A percentile compares a stretch with the other conserved stretches of the same genome.
Evolutionary conservation across 768 basidiomycete genomes (phyloP).

Genomic region (Russula olivacea): DNA sequence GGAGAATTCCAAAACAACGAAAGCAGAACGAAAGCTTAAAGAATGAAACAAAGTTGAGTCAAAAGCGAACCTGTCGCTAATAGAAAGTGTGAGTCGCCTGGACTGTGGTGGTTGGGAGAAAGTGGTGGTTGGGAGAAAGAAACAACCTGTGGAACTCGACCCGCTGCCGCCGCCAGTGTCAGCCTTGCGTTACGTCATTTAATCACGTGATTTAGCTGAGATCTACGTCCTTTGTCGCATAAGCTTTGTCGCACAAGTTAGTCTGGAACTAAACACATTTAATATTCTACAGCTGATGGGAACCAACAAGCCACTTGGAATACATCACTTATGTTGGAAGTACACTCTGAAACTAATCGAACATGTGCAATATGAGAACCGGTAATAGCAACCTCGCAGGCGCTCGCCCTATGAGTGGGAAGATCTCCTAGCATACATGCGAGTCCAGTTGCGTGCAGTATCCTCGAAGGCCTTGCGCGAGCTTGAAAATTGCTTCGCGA

Average conservation of each 20-base stretch:
- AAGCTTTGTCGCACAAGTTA: no score
- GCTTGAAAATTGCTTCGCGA: slow-evolving; percentile 93
- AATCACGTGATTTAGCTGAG: background rate
- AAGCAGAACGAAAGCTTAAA: slow-evolving; percentile 23
- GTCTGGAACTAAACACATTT: no score
- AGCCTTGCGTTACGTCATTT: background rate
- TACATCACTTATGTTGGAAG: slow-evolving; percentile 36
- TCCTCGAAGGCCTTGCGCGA: slow-evolving; percentile 82
- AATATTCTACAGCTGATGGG: background rate
- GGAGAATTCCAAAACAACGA: slow-evolving; percentile 6
- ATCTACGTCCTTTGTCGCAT: no score
- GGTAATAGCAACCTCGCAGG: slow-evolving; percentile 53
- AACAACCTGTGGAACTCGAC: slow-evolving; percentile 18
- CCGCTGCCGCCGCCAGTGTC: background rate
- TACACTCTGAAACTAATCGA: slow-evolving; percentile 71
- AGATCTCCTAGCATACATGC: slow-evolving; percentile 80
- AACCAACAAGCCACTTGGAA: background rate
- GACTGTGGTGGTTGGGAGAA: slow-evolving; percentile 20
- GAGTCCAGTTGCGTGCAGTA: slow-evolving; percentile 91
- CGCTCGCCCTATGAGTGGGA: slow-evolving; percentile 27
- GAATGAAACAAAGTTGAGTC: slow-evolving; percentile 9
- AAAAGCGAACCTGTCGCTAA: slow-evolving; percentile 23
- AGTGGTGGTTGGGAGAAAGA: slow-evolving; percentile 14
- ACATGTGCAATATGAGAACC: slow-evolving; percentile 80
- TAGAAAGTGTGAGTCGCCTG: slow-evolving; percentile 24